phyloP scores from a whole-genome alignment of 2,329 filamentous ascomycete genomes.

The Trichophyton mentagrophytes region DNA sequence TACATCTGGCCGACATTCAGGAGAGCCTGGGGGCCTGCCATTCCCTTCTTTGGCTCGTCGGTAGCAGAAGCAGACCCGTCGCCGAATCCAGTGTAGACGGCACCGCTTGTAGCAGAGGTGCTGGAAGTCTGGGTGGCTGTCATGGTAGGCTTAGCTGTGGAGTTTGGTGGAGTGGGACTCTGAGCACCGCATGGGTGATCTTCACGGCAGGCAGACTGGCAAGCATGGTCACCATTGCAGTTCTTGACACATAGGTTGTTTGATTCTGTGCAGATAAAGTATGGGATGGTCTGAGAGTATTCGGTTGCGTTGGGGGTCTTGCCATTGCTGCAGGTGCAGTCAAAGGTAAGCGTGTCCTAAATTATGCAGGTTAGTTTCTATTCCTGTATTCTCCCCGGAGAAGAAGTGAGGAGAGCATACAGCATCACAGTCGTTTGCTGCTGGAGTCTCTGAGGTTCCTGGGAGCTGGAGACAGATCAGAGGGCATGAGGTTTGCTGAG shows the following conservation, averaged over 20 bases:
- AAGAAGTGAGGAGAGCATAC: constrained; percentile 17
- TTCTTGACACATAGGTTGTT: constrained; percentile 43
- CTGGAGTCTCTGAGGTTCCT: constrained; percentile 23
- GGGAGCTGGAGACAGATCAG: constrained; percentile 34
- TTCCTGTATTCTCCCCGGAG: neutral
- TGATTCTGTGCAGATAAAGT: constrained; percentile 47
- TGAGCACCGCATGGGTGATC: constrained; percentile 51
- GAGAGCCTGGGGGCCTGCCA: constrained; percentile 26
- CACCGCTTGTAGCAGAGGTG: constrained; percentile 22
- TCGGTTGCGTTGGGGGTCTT: constrained; percentile 46
- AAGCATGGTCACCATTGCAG: constrained; percentile 38
- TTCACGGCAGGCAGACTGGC: constrained; percentile 39
- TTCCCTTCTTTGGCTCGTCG: constrained; percentile 19
- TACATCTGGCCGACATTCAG: constrained; percentile 44
- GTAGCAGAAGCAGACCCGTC: constrained; percentile 24
- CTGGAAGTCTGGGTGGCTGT: constrained; percentile 24
- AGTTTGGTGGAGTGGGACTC: constrained; percentile 42
- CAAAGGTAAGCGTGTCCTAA: constrained; percentile 39
- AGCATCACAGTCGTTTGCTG: constrained; percentile 30
- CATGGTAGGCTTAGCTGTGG: constrained; percentile 30
- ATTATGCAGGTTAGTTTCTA: neutral
- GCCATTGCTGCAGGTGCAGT: constrained; percentile 44
- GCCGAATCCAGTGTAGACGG: constrained; percentile 35
- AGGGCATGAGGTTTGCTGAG: constrained; percentile 32
- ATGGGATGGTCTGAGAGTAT: constrained; percentile 51